Evolutionary conservation across 1,284 basidiomycete genomes (phyloP).

Genomic region (Meira miltonrushii): DNA sequence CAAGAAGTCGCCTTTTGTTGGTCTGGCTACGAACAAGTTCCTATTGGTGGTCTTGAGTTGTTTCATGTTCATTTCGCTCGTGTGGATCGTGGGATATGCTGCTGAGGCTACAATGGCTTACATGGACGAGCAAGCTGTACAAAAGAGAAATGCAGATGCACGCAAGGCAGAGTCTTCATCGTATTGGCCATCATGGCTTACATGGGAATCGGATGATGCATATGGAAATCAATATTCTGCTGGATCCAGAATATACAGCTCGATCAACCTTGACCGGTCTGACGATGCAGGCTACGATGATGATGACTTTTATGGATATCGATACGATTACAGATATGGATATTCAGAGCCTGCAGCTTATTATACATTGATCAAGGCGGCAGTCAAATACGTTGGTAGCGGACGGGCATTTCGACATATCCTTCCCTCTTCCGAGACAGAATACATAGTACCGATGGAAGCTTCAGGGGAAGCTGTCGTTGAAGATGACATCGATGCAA

Average conservation of each 20-base stretch:
- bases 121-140: not conserved
- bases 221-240: not conserved
- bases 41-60: constrained; percentile 29
- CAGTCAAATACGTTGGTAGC: constrained; percentile 26
- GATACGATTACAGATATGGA: constrained; percentile 21
- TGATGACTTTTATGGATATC: constrained; percentile 10
- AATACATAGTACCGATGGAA: not conserved
- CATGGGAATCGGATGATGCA: constrained; percentile 1
- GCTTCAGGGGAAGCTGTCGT: not conserved
- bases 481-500: not conserved
- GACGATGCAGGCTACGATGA: constrained; percentile 19
- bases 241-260: not conserved
- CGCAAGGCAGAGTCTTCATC: not conserved
- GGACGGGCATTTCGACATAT: constrained; percentile 24
- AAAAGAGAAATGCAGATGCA: not conserved
- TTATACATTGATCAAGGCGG: constrained; percentile 25
- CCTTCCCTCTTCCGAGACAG: constrained; percentile 19
- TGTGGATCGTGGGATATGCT: constrained; percentile 25
- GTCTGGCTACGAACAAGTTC: constrained; percentile 26
- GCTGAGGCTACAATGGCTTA: constrained; percentile 12
- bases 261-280: not conserved
- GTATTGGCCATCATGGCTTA: not conserved
- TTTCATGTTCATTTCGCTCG: constrained; percentile 25
- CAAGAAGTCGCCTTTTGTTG: constrained; percentile 29
- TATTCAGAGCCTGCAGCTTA: constrained; percentile 29